Percentiles rank a stretch among this genome's conserved stretches.
These are phyloP conservation scores for Penicillium sp. DNA, from an alignment of 2,329 filamentous ascomycete genomes.

Conservation along the genomic window DNA sequence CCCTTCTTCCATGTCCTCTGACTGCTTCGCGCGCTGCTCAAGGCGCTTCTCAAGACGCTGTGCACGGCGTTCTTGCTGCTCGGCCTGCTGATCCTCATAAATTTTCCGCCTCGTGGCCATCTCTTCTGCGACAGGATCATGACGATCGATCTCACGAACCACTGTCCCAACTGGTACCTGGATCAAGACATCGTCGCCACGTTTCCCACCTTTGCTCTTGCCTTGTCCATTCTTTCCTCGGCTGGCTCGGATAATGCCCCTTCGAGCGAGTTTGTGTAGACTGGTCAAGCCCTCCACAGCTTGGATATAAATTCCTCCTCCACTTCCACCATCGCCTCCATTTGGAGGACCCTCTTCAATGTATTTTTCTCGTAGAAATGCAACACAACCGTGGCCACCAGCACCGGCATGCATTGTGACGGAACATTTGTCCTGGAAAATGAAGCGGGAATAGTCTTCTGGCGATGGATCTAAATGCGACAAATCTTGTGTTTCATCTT, in stretches of 20 bases:
- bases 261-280: constrained; percentile 82
- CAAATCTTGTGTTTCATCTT: constrained; percentile 24
- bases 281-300: constrained; percentile 89
- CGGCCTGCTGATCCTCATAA: not conserved
- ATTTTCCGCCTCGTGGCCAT: constrained; percentile 33
- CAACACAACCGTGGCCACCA: constrained; percentile 90
- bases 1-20: not conserved
- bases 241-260: constrained; percentile 59
- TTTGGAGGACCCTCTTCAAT: constrained; percentile 87
- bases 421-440: constrained; percentile 83
- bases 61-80: not conserved
- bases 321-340: constrained; percentile 88
- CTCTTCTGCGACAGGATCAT: constrained; percentile 75
- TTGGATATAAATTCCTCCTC: constrained; percentile 92
- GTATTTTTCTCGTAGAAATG: constrained; percentile 89
- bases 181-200: constrained; percentile 84
- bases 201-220: constrained; percentile 61
- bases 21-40: constrained; percentile 8
- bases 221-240: constrained; percentile 50
- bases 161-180: constrained; percentile 92
- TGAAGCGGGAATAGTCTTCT: constrained; percentile 77
- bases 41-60: constrained; percentile 19
- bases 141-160: constrained; percentile 74
- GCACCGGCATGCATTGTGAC: constrained; percentile 74
- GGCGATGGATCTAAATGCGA: constrained; percentile 76